Conservation (phyloP, 2,329 filamentous ascomycete genomes). For the Simplicillium aogashimaense region DNA sequence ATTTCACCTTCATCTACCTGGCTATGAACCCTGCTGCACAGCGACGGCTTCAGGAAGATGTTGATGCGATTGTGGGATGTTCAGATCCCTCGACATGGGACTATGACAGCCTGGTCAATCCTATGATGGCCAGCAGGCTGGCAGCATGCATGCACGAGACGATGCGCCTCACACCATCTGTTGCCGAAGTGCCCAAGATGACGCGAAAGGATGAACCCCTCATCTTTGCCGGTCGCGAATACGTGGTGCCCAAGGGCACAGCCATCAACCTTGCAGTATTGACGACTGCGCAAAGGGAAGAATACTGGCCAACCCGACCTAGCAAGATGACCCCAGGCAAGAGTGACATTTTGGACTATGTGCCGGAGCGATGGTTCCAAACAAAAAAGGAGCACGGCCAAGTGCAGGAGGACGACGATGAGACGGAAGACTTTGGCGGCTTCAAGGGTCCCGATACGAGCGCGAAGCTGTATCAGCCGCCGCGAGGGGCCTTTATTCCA, state of each 20-base stretch:
- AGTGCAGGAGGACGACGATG: conserved; percentile 7
- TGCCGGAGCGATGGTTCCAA: conserved; percentile 64
- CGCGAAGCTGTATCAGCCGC: conserved; percentile 48
- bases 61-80: conserved; percentile 54
- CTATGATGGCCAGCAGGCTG: conserved; percentile 58
- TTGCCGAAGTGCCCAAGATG: conserved; percentile 62
- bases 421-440: conserved; percentile 43
- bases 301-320: conserved; percentile 55
- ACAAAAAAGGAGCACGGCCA: conserved; percentile 16
- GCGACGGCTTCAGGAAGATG: conserved; percentile 54
- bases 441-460: conserved; percentile 52
- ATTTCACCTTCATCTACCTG: conserved; percentile 60
- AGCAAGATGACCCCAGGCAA: conserved; percentile 30
- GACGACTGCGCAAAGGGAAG: conserved; percentile 56
- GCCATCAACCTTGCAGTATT: conserved; percentile 46
- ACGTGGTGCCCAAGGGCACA: conserved; percentile 46
- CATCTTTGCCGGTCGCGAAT: conserved; percentile 44
- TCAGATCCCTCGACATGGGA: conserved; percentile 54
- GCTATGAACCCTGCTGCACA: conserved; percentile 57
- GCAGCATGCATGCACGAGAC: conserved; percentile 73
- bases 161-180: conserved; percentile 61
- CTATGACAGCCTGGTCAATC: conserved; percentile 57
- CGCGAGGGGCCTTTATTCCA: conserved; percentile 45
- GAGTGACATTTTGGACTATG: conserved; percentile 56
- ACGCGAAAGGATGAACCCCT: conserved; percentile 43